Base-by-base conservation (phyloP, 179 eudicot species). In the Amaranthus tricolor region DNA sequence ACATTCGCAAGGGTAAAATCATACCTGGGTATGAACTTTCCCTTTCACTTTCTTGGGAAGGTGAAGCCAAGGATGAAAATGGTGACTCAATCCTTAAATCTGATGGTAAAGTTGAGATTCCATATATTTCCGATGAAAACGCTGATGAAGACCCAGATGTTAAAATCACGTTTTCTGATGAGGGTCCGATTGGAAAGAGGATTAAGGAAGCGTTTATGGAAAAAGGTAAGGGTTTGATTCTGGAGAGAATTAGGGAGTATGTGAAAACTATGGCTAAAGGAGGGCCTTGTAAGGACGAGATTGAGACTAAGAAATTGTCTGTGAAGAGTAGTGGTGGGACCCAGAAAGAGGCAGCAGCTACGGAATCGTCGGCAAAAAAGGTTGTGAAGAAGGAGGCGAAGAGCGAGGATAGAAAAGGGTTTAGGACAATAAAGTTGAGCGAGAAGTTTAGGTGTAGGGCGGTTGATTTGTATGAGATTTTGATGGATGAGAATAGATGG, bases 401-500 rank as follows among this genome's bases (percentile, higher is more conserved):
- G 88, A 85, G 73, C 76, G 79, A 90, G 86, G 86, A 71, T 81
- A 92, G 70, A 73, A 89, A 88, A 56, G 98, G 97, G 83, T 94
- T 82, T 77, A 94, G 85, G 90, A 92, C 88, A 58, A 89, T 94
- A 20, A 90, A 78, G 66, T 54, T 94, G 91, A 92, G 78, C 0
- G 98, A 94, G 88, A 94, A 81, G 86, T 94, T 94, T 58, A 85
- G 93, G 53, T 92, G 97, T 76, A 82, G 97, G 80, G 91, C 92
- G 9, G 77, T 40, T 43, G 88, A 92, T 83, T 62, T 94, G 88
- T 94, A 62, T 68, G 96, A 94, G 89, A 92, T 94, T 12, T 53
- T 94, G 89, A 92, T 92, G 96, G 98, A 94, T 85, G 98, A 94
- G 83, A 94, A 90, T 75, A 89, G 98, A 76, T 94, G 98, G 98